Conservation (phyloP, 805 yeast genomes). For the Saccharomycopsis lassenensis region DNA sequence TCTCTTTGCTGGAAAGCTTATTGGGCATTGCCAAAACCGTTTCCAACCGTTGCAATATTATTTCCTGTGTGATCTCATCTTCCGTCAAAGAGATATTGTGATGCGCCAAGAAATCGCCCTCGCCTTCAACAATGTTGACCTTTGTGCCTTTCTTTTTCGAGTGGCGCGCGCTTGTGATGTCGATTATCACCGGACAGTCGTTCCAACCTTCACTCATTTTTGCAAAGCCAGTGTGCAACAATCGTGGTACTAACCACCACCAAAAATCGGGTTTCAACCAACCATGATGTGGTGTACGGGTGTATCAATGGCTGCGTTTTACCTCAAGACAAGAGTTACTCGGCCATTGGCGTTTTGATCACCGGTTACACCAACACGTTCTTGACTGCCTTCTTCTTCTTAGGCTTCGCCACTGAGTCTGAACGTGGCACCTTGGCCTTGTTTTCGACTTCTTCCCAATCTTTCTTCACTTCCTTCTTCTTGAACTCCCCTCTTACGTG, state of each 20-base stretch:
- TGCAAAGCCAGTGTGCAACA: conserved; percentile 1
- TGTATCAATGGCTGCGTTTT: no score
- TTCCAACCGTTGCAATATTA: conserved; percentile 20
- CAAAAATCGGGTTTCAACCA: no score
- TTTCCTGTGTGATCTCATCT: conserved; percentile 7
- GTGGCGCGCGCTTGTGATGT: conserved; percentile 11
- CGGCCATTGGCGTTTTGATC: no score
- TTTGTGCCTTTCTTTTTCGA: conserved; percentile 6
- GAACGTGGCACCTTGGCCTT: no score
- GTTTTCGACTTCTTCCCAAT: conserved; percentile 45
- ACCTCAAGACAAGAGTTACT: no score
- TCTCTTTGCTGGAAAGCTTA: conserved; percentile 31
- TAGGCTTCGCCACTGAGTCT: conserved; percentile 22
- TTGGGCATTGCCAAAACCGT: conserved; percentile 23
- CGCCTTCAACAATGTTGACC: conserved; percentile 3
- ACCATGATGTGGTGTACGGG: no score
- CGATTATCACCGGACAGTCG: conserved; percentile 38
- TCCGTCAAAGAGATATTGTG: conserved; percentile 8
- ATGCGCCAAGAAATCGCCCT: conserved; percentile 8
- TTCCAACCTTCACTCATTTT: conserved; percentile 41
- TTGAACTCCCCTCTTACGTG: conserved; percentile 83
- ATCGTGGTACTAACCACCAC: no score
- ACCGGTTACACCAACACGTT: no score
- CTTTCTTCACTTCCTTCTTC: conserved; percentile 53
- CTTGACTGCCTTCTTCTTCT: conserved; percentile 6